Conservation (phyloP, 1,284 basidiomycete species). For the Ganoderma sinense region DNA sequence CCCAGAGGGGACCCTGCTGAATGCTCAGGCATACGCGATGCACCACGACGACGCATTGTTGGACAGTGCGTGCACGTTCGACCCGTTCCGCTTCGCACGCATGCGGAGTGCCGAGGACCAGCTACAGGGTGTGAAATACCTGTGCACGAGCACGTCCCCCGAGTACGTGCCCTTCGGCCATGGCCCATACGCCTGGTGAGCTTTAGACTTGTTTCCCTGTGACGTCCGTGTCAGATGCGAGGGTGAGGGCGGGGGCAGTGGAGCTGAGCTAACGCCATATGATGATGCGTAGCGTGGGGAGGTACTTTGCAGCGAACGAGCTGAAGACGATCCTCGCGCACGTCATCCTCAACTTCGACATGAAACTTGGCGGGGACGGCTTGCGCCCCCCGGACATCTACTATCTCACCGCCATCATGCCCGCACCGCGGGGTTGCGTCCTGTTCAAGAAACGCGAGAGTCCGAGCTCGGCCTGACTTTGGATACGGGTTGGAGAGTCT, state of each 20-base stretch:
- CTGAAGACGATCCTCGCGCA: conserved; percentile 55
- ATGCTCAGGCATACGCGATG: conserved; percentile 8
- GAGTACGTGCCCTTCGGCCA: conserved; percentile 40
- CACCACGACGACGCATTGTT: conserved; percentile 26
- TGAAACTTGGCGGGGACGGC: conserved; percentile 47
- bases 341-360: conserved; percentile 53
- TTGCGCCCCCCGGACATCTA: conserved; percentile 28
- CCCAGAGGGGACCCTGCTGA: conserved; percentile 41
- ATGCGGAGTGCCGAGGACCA: conserved; percentile 18
- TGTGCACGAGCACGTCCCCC: conserved; percentile 32
- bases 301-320: conserved; percentile 55
- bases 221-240: too few relatives aligned
- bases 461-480: too few relatives aligned
- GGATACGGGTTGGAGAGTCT: too few relatives aligned
- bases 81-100: conserved; percentile 10
- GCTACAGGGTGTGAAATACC: conserved; percentile 23
- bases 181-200: conserved; percentile 12
- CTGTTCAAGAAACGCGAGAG: background rate
- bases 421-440: too few relatives aligned
- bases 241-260: too few relatives aligned
- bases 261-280: too few relatives aligned
- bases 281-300: conserved; percentile 50
- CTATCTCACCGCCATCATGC: too few relatives aligned
- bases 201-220: too few relatives aligned
- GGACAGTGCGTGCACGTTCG: conserved; percentile 18